Percentiles rank a stretch among this genome's conserved stretches.
phyloP scores from a whole-genome alignment of 108 stramenopile genomes.

The Fistulifera solaris region DNA sequence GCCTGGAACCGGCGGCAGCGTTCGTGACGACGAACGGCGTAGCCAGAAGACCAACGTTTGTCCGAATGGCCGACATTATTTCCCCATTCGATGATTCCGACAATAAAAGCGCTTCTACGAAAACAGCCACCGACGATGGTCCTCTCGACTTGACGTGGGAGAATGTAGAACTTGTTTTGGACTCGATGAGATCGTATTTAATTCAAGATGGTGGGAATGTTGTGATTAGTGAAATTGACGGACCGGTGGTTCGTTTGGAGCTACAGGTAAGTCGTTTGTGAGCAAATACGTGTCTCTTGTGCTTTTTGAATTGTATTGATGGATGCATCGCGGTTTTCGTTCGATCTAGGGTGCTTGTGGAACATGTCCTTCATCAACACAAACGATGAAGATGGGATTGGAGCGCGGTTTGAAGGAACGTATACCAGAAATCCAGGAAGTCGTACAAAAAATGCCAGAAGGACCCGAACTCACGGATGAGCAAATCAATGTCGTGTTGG shows the following conservation, averaged over 20 bases:
- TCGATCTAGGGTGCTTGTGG: constrained; percentile 85
- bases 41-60: too few species aligned
- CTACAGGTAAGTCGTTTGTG: constrained; percentile 50
- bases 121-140: constrained; percentile 17
- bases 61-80: constrained; percentile 15
- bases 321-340: neutral
- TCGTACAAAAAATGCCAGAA: constrained; percentile 89
- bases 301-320: neutral
- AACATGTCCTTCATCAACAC: constrained; percentile 88
- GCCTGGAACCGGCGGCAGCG: too few species aligned
- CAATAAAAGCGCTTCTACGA: neutral
- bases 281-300: too few species aligned
- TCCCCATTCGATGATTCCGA: constrained; percentile 38
- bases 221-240: constrained; percentile 88
- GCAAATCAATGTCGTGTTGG: constrained; percentile 77
- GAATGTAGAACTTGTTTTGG: constrained; percentile 91
- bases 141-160: constrained; percentile 89
- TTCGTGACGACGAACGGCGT: too few species aligned
- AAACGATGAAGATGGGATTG: constrained; percentile 99
- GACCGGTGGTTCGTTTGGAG: constrained; percentile 89
- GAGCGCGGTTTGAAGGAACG: constrained; percentile 79
- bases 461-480: constrained; percentile 74
- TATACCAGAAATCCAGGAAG: constrained; percentile 96
- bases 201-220: constrained; percentile 94
- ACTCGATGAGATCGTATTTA: constrained; percentile 91